Percentiles rank a stretch among this genome's conserved stretches.
These are phyloP conservation scores for Wickerhamomyces canadensis DNA, from an alignment of 805 yeast genomes.

Conservation along the genomic window DNA sequence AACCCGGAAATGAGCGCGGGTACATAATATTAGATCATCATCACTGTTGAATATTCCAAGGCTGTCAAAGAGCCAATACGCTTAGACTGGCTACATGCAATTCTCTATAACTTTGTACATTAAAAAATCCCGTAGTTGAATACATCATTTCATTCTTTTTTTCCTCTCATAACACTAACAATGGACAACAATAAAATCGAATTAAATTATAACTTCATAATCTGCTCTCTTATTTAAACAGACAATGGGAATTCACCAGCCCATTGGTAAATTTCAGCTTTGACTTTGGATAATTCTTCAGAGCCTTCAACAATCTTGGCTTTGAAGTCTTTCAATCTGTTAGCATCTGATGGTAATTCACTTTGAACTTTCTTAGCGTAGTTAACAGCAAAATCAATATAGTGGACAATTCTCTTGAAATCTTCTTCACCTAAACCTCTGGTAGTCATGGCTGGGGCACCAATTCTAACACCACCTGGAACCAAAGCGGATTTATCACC, in stretches of 20 bases:
- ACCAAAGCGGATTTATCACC: conserved; percentile 96
- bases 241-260: conserved; percentile 80
- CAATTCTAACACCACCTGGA: conserved; percentile 96
- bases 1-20: no score
- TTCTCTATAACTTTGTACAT: no score
- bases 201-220: conserved; percentile 5
- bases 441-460: conserved; percentile 98
- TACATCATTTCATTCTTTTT: no score
- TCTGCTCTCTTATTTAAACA: no score
- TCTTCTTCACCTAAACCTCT: conserved; percentile 92
- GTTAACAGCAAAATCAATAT: conserved; percentile 73
- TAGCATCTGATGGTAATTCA: conserved; percentile 83
- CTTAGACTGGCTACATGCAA: no score
- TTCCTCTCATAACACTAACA: neutral
- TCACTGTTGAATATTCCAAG: no score
- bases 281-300: conserved; percentile 60
- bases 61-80: no score
- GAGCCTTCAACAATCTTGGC: conserved; percentile 67
- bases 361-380: conserved; percentile 74
- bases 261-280: conserved; percentile 83
- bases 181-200: neutral
- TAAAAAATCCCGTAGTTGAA: no score
- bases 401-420: conserved; percentile 71
- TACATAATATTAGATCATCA: no score
- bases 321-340: conserved; percentile 95